Base-by-base conservation (phyloP, 768 basidiomycete species). In the Serendipita indica region DNA sequence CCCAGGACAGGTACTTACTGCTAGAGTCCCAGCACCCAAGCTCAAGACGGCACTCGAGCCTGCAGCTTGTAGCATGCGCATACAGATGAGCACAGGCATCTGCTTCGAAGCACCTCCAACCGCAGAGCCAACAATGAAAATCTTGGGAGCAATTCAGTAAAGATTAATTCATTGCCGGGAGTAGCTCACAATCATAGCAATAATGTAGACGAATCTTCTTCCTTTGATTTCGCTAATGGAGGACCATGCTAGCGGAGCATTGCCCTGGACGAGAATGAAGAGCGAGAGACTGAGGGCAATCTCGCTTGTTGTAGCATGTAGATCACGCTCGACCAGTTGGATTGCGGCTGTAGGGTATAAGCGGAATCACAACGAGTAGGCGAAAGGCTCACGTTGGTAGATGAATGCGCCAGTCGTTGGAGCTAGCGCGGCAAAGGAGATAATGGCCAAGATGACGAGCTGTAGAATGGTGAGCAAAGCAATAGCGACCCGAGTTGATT, bases 1-100 rank as follows among this genome's bases (percentile, higher is more conserved):
- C 10, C 10, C 10, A 13, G 13, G 45, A 33, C 28, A 7, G 7
- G 14, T 10, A 35, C 66, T 60, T 39, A 69, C 68, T 1, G 85
- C 85, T 2, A 89, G 71, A 2, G 86, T 84, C 13, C 83, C 86
- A 0, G 84, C 84, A 3, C 87, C 89, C 58, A 89, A 80, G 0
- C 82, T 67, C 39, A 84, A 75, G 10, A 83, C 81, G 6, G 83
- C 82, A 49, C 81, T 79, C 2, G 81, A 82, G 43, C 80, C 83
- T 60, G 60, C 22, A 33, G 64, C 60, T 59, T 66, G 62, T 10
- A 67, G 30, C 5, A 65, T 54, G 1, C 68, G 64, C 65, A 69
- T 66, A 22, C 37, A 63, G 43, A 69, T 60, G 39, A 69, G 63
- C n/a, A 67, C 54, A 28, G 41, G 39, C 57, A 66, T 68, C 18